Conservation (phyloP, 2,329 filamentous ascomycete genomes). For the Fusarium solani-melongenae region DNA sequence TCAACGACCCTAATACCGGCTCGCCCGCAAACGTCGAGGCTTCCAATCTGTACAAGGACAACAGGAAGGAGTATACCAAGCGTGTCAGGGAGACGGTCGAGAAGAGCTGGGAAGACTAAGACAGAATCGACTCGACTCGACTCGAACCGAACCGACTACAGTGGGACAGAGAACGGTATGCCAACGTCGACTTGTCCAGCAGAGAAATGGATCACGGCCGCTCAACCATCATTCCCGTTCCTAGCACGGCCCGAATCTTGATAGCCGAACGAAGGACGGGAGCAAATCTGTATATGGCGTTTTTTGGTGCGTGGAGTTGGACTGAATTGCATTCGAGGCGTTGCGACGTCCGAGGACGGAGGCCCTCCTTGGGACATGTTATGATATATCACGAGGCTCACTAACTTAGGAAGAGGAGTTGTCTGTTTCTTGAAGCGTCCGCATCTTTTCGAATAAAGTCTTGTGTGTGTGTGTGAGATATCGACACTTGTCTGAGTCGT, state of each 20-base stretch:
- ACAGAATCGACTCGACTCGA: not conserved
- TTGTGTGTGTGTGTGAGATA: not conserved
- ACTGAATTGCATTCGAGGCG: slow-evolving; percentile 48
- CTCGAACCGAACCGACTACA: not conserved
- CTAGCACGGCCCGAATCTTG: not conserved
- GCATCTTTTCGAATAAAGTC: not conserved
- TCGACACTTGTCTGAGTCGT: not conserved
- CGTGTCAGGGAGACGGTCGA: slow-evolving; percentile 95
- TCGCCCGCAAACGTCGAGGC: slow-evolving; percentile 98
- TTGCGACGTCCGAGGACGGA: slow-evolving; percentile 37
- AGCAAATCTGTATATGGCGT: slow-evolving; percentile 43
- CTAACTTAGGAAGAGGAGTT: slow-evolving; percentile 39
- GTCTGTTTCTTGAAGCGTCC: slow-evolving; percentile 27
- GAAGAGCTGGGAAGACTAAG: slow-evolving; percentile 97
- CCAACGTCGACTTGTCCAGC: slow-evolving; percentile 35
- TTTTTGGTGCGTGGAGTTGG: slow-evolving; percentile 47
- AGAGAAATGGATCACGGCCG: slow-evolving; percentile 25
- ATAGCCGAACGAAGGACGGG: not conserved
- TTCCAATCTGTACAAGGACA: slow-evolving; percentile 98
- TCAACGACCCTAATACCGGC: slow-evolving; percentile 99
- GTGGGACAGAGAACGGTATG: slow-evolving; percentile 32
- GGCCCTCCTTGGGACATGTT: slow-evolving; percentile 27
- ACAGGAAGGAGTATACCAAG: slow-evolving; percentile 95
- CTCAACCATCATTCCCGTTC: slow-evolving; percentile 14
- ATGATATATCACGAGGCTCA: slow-evolving; percentile 42